Base-by-base conservation (phyloP, 768 basidiomycete genomes). In the Candolleomyces aberdarensis region DNA sequence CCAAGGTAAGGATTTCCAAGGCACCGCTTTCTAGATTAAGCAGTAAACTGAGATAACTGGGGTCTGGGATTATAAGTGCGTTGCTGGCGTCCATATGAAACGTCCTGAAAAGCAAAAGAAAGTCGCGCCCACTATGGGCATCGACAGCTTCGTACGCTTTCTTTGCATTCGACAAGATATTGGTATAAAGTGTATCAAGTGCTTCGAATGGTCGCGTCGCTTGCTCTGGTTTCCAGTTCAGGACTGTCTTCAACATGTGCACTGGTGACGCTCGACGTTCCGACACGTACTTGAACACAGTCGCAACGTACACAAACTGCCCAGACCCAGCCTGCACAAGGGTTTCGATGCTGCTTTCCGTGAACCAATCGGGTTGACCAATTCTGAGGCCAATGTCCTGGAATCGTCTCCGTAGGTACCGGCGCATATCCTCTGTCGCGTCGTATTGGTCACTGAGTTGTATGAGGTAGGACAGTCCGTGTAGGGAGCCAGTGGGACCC, bases 271-370 rank as follows among this genome's bases (percentile, higher is more conserved):
- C 19, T 29, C 32, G 15, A 5, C 29, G 47, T 5, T 20, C 48
- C 17, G 31, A 17, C 11, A 59, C 26, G 49, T 39, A 59, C 41
- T 39, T 50, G 26, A 41, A 19, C 15, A 52, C 49, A 5, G 58
- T 59, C 11, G 58, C 49, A 14, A 49, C 58, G 19, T 59, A 59
- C 5, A 59, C 51, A 26, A 59, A 59, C 49, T 59, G 58, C 7
- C 58, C 58, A 7, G 58, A 59, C 10, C 36, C 47, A 17, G n/a
- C 32, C 3, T 19, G 13, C 9, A 59, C 58, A 17, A 59, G 41
- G 17, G 11, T 52, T 1, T 13, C 20, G 14, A 59, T 40, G 10
- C 6, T 49, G 5, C 51, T 5, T 14, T 50, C 36, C 3, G 47
- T 29, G 17, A 49, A 49, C 58, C 58, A 59, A 13, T 20, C 39